These are phyloP conservation scores for Moesziomyces globuligerus DNA, from an alignment of 1,284 basidiomycete species.

Conservation along the genomic window DNA sequence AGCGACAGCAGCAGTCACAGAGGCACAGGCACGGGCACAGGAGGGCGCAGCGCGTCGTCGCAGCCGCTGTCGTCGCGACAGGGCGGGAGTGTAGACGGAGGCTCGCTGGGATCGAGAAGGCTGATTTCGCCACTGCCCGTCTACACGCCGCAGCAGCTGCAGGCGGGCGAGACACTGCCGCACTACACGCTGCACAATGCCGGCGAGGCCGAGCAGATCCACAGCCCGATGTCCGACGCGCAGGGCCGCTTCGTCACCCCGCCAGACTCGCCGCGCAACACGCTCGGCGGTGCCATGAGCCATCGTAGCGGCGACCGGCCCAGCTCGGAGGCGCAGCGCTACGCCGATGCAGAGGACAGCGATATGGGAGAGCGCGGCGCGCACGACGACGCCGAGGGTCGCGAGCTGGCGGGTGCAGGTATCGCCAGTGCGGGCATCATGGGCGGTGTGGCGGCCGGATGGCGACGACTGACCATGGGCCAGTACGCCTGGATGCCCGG, in stretches of 20 bases:
- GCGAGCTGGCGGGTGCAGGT: slow-evolving; percentile 9
- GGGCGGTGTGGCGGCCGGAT: slow-evolving; percentile 48
- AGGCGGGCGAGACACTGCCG: slow-evolving; percentile 21
- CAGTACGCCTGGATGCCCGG: slow-evolving; percentile 46
- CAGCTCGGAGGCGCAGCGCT: slow-evolving; percentile 6
- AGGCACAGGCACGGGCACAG: slow-evolving; percentile 7
- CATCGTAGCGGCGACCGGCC: slow-evolving; percentile 3
- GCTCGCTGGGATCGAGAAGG: slow-evolving; percentile 13
- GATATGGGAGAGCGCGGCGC: slow-evolving; percentile 1
- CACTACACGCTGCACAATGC: slow-evolving; percentile 20
- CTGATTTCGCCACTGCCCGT: slow-evolving; percentile 24
- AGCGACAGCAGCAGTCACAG: slow-evolving; percentile 11
- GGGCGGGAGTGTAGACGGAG: slow-evolving; percentile 1
- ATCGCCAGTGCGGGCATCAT: slow-evolving; percentile 42
- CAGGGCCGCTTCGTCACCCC: slow-evolving; percentile 29
- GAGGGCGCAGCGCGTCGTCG: neutral
- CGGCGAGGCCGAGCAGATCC: slow-evolving; percentile 8
- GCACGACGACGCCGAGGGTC: neutral
- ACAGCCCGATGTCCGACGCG: slow-evolving; percentile 6
- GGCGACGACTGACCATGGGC: slow-evolving; percentile 52
- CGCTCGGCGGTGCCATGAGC: slow-evolving; percentile 5
- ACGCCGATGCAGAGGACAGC: slow-evolving; percentile 6
- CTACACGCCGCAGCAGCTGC: slow-evolving; percentile 21
- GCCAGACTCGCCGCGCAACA: slow-evolving; percentile 21
- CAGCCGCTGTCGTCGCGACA: slow-evolving; percentile 3